A percentile compares a stretch with the other conserved stretches of the same genome.
These are phyloP conservation scores for Jamesozyma piceae DNA, from an alignment of 805 yeast genomes.

Conservation along the genomic window DNA sequence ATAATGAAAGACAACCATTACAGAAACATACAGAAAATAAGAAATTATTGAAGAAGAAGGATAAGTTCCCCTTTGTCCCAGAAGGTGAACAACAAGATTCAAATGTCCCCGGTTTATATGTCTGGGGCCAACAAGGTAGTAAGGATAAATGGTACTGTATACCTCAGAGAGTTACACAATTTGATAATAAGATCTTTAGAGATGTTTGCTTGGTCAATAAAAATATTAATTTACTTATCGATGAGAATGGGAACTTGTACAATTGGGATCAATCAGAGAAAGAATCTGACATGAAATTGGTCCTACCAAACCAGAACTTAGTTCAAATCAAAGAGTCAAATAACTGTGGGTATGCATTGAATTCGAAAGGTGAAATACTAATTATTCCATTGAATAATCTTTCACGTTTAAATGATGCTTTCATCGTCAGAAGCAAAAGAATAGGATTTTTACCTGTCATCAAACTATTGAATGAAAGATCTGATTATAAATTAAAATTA, in stretches of 20 bases:
- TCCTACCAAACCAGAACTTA: constrained; percentile 42
- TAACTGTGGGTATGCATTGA: constrained; percentile 43
- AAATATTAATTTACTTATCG: constrained; percentile 44
- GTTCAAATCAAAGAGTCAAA: constrained; percentile 41
- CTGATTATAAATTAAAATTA: constrained; percentile 15
- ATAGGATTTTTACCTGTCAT: constrained; percentile 1
- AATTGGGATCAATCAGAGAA: constrained; percentile 46
- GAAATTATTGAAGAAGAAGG: constrained; percentile 34
- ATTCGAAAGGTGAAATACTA: constrained; percentile 28
- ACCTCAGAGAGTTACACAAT: constrained; percentile 54
- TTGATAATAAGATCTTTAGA: constrained; percentile 50
- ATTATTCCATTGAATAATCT: constrained; percentile 25
- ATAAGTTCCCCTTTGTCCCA: constrained; percentile 16
- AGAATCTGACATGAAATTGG: constrained; percentile 9
- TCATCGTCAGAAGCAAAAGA: not conserved
- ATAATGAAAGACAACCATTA: not conserved
- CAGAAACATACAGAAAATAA: not conserved
- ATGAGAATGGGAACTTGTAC: constrained; percentile 59
- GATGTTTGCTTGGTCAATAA: constrained; percentile 46
- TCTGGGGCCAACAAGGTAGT: constrained; percentile 43
- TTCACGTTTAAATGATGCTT: not conserved
- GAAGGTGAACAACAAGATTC: constrained; percentile 4
- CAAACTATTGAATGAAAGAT: not conserved
- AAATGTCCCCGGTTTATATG: constrained; percentile 49
- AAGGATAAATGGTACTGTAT: constrained; percentile 22